Conservation (phyloP, 257 asterid species). For the Euphrasia confusa region DNA sequence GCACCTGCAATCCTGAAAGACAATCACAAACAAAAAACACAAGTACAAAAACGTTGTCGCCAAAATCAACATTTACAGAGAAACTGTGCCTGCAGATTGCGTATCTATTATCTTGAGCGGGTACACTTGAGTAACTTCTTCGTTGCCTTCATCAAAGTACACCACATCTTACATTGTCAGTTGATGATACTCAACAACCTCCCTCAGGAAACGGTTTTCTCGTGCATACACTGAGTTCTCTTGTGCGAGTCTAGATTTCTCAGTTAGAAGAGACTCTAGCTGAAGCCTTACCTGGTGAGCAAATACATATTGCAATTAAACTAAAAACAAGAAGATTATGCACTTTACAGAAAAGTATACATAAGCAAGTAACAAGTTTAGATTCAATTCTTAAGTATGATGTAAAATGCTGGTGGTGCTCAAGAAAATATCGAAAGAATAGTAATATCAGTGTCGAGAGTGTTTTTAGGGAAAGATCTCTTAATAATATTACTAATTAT, state of each 20-base stretch:
- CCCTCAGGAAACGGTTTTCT: conserved; percentile 94
- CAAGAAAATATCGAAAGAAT: neutral
- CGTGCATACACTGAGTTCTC: conserved; percentile 91
- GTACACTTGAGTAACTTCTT: conserved; percentile 92
- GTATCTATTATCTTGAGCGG: conserved; percentile 45
- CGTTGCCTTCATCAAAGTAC: conserved; percentile 80
- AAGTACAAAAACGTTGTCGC: no score
- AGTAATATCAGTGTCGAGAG: no score
- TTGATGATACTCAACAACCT: conserved; percentile 86
- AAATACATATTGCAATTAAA: neutral
- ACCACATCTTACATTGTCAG: conserved; percentile 98
- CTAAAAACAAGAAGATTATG: no score
- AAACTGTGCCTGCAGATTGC: conserved; percentile 21
- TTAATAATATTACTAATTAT: no score
- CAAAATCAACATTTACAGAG: no score
- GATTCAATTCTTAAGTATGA: neutral
- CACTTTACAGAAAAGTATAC: no score
- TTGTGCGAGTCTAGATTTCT: conserved; percentile 93
- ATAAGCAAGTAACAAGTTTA: neutral
- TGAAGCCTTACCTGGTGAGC: conserved; percentile 81
- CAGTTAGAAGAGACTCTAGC: conserved; percentile 86
- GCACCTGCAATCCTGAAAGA: no score
- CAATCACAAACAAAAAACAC: no score
- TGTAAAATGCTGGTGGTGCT: neutral
- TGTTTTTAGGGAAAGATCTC: conserved; percentile 19